These are phyloP conservation scores for Trypanosoma lewisi DNA, from an alignment of 208 protist genomes.

Conservation along the genomic window DNA sequence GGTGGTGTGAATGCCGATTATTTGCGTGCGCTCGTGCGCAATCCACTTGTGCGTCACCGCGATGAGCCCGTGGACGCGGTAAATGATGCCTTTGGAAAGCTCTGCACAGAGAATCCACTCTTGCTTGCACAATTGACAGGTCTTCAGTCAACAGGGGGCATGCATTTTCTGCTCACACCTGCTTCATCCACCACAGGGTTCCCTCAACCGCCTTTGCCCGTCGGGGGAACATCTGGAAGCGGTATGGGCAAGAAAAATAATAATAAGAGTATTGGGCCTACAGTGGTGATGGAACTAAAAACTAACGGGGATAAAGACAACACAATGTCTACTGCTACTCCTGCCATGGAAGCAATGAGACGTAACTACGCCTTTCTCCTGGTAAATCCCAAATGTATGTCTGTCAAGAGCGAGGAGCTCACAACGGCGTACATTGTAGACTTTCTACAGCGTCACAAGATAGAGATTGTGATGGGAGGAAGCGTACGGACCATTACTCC, in stretches of 20 bases:
- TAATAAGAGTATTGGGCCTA: neutral
- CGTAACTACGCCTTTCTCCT: conserved; percentile 41
- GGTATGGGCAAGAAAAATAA: neutral
- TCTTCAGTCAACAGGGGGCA: conserved; percentile 25
- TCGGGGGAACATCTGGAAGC: neutral
- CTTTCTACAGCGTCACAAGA: conserved; percentile 31
- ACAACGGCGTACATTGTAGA: conserved; percentile 16
- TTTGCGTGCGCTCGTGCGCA: conserved; percentile 37
- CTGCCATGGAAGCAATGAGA: neutral
- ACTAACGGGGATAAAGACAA: neutral
- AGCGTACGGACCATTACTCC: conserved; percentile 21
- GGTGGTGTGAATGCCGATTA: conserved; percentile 44
- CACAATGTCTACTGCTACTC: neutral
- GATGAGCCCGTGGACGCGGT: conserved; percentile 26
- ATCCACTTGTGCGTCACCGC: conserved; percentile 48
- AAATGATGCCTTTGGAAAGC: conserved; percentile 34
- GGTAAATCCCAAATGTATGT: conserved; percentile 27
- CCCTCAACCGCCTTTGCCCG: neutral
- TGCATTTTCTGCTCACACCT: conserved; percentile 11
- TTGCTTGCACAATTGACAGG: conserved; percentile 28
- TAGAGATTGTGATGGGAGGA: conserved; percentile 27
- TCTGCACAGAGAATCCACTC: conserved; percentile 31
- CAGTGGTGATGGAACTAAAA: neutral
- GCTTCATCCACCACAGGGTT: neutral
- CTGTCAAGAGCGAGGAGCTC: conserved; percentile 6